A percentile compares a stretch with the other conserved stretches of the same genome.
These are phyloP conservation scores for Xerocomellus dryophilus DNA, from an alignment of 768 basidiomycete species.

Conservation along the genomic window DNA sequence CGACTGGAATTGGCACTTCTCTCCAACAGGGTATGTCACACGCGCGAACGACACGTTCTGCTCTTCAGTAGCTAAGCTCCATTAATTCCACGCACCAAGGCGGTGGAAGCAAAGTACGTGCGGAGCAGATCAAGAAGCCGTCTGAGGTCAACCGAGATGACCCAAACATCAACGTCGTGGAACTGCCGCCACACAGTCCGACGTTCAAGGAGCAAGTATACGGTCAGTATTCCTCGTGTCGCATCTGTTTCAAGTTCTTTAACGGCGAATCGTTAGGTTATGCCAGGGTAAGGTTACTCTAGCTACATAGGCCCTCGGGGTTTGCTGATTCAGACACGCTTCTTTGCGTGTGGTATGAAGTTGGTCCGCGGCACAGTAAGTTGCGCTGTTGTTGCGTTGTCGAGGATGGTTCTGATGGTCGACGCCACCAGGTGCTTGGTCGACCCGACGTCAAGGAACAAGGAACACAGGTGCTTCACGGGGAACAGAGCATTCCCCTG, in stretches of 20 bases:
- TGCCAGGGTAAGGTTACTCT: slow-evolving; percentile 21
- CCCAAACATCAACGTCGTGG: slow-evolving; percentile 25
- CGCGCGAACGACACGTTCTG: not conserved
- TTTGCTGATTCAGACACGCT: slow-evolving; percentile 1
- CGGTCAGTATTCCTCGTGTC: slow-evolving; percentile 35
- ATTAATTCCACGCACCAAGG: slow-evolving; percentile 34
- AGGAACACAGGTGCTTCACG: slow-evolving; percentile 52
- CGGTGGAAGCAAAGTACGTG: slow-evolving; percentile 34
- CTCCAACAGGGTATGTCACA: slow-evolving; percentile 39
- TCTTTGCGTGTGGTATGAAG: slow-evolving; percentile 4
- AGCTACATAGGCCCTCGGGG: not conserved
- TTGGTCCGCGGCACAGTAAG: slow-evolving; percentile 32
- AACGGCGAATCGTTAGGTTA: slow-evolving; percentile 25
- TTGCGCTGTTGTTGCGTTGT: slow-evolving; percentile 1
- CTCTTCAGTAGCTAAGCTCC: not conserved
- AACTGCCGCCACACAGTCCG: slow-evolving; percentile 27
- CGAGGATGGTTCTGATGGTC: not conserved
- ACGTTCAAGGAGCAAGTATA: slow-evolving; percentile 61
- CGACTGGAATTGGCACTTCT: slow-evolving; percentile 27
- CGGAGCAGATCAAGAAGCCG: slow-evolving; percentile 26
- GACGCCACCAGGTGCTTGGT: slow-evolving; percentile 21
- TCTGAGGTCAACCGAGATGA: slow-evolving; percentile 28
- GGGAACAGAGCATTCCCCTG: slow-evolving; percentile 38
- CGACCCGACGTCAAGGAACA: slow-evolving; percentile 48
- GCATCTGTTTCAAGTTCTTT: not conserved